Base-by-base conservation (phyloP, 768 basidiomycete genomes). In the Agrocybe pediades region DNA sequence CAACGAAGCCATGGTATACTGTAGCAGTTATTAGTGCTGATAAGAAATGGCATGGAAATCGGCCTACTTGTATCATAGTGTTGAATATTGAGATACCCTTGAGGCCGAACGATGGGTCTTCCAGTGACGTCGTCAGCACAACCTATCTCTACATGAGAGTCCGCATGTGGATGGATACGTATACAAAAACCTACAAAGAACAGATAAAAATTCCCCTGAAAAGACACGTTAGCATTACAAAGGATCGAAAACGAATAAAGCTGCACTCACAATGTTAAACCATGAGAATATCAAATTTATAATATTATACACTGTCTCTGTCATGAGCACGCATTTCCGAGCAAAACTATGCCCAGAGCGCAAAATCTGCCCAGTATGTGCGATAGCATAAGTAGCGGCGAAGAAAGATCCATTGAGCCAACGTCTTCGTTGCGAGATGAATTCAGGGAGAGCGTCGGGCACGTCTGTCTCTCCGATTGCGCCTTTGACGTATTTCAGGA, bases 331-430 rank as follows among this genome's bases (percentile, higher is more conserved):
- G 36, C 80, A 59, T 68, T 97, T 97, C 24, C 95, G 82, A 44
- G 80, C 67, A 17, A 85, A 59, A 58, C 90, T 90, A 66, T 99
- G 96, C 0, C 91, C 92, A 24, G 88, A 93, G 42, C 75, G 81
- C 73, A 87, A 72, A 33, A 90, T 86, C 71, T 90, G 92, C 6
- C 89, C 83, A 40, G 83, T 78, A 72, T 98, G 95, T 2, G 91
- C 90, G 41, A 98, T 83, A 2, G 96, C 90, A 70, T 98, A 99
- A 6, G 92, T 88, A 5, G 92, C 88, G 6, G 95, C 95, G 62
- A 98, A 98, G 74, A 98, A 93, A 1, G 92, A 95, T 1, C 96
- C 95, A 58, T 92, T 91, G 3, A 92, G 77, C 90, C 87, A 95
- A 59, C 94, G 84, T 46, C 94, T 81, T 6, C 95, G 86, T 63